Evolutionary conservation across 495 filamentous ascomycete species (phyloP).

Genomic region (Jackrogersella multiformis): DNA sequence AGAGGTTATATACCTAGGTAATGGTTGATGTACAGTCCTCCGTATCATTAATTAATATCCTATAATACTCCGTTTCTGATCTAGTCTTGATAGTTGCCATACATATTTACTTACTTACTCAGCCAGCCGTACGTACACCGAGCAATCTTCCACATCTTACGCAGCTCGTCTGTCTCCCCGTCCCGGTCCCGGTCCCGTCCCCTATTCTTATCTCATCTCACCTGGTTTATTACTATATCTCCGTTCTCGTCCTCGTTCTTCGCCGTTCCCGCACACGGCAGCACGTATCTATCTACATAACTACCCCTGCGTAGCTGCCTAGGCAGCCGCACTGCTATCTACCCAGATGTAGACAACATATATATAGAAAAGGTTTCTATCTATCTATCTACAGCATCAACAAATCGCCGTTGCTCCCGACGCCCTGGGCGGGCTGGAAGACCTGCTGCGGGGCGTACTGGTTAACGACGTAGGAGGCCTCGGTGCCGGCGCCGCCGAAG

Average conservation of each 20-base stretch:
- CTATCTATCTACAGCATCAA: constrained; percentile 54
- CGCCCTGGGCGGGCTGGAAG: constrained; percentile 62
- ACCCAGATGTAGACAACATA: not conserved
- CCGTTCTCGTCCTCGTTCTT: no score
- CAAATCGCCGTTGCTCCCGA: constrained; percentile 65
- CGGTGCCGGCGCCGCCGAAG: constrained; percentile 53
- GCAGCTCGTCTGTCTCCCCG: not conserved
- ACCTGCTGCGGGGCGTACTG: constrained; percentile 70
- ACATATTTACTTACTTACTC: constrained; percentile 10
- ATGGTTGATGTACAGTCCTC: constrained; percentile 16
- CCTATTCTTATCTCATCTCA: not conserved
- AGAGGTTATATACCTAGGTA: no score
- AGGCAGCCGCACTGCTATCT: no score
- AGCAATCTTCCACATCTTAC: constrained; percentile 21
- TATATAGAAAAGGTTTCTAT: no score
- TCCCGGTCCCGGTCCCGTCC: no score
- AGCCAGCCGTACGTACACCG: constrained; percentile 6
- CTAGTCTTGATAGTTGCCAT: constrained; percentile 11
- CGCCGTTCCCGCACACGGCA: no score
- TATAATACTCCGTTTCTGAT: not conserved
- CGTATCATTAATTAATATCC: constrained; percentile 5
- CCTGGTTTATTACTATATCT: no score
- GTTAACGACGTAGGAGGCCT: constrained; percentile 71
- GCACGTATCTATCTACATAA: no score
- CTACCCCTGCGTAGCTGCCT: no score